Conservation (phyloP, 345 rosid species). For the Citrus unshiu region DNA sequence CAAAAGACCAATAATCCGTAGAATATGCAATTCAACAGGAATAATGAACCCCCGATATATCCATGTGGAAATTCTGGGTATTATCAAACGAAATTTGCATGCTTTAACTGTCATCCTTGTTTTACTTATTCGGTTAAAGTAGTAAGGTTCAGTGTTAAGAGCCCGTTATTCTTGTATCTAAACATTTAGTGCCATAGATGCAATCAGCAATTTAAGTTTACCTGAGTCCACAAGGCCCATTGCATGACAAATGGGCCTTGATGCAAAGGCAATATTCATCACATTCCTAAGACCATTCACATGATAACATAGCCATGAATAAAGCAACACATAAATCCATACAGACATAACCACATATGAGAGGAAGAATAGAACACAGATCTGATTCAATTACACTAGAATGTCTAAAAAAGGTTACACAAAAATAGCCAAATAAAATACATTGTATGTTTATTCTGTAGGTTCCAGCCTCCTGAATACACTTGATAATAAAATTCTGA, state of each 20-base stretch:
- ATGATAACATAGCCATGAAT: background rate
- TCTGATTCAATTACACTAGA: background rate
- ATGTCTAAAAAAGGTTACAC: background rate
- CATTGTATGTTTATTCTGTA: background rate
- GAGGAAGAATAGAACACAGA: background rate
- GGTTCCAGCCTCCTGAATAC: background rate
- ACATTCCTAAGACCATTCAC: background rate
- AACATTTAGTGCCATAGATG: background rate
- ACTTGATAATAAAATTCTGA: background rate
- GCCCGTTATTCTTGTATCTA: background rate
- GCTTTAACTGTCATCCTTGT: background rate
- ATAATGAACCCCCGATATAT: background rate
- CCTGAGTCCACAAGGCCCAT: background rate
- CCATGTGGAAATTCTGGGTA: background rate
- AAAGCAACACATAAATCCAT: background rate
- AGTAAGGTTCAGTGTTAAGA: background rate
- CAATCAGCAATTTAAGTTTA: background rate
- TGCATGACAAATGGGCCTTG: background rate
- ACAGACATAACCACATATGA: background rate
- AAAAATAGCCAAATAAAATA: background rate
- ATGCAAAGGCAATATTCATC: background rate
- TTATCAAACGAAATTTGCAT: background rate
- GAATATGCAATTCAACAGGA: background rate
- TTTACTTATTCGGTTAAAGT: background rate
- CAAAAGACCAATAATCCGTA: background rate